phyloP scores from a whole-genome alignment of 1,139 yeast genomes.

The Yamadazyma diospyri region DNA sequence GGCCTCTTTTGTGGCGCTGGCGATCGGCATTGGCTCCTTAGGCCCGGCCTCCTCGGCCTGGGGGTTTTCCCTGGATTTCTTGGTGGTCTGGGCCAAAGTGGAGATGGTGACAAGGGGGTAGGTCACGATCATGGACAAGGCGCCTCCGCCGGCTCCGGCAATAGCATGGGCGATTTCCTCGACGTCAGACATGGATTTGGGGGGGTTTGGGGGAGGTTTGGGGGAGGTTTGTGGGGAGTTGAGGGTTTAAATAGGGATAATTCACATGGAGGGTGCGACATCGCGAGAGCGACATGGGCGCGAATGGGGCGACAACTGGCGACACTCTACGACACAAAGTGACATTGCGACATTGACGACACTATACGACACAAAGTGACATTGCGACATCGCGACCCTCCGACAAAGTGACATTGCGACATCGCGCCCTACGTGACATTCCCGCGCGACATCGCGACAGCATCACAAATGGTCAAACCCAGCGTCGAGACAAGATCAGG shows the following conservation, averaged over 20 bases:
- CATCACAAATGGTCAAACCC: constrained; percentile 1
- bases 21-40: constrained; percentile 13
- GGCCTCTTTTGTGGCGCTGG: constrained; percentile 28
- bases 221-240: no score
- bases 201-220: no score
- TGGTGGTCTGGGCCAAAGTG: constrained; percentile 74
- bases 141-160: constrained; percentile 94
- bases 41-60: constrained; percentile 7
- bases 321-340: constrained; percentile 4
- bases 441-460: neutral
- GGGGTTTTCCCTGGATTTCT: constrained; percentile 21
- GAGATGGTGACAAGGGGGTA: constrained; percentile 83
- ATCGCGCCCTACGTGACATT: neutral
- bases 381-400: neutral
- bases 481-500: constrained; percentile 37
- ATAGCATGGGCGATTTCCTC: constrained; percentile 78
- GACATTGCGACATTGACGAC: constrained; percentile 2
- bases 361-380: constrained; percentile 3
- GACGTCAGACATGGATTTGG: constrained; percentile 27
- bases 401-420: neutral
- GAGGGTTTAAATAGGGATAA: no score
- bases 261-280: no score
- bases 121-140: constrained; percentile 78
- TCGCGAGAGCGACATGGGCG: no score
- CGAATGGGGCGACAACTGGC: no score